Evolutionary conservation across 202 grass and related monocot species (phyloP), one percentile per base, ranked within the genome.

Genomic region (Alloteropsis angusta): DNA sequence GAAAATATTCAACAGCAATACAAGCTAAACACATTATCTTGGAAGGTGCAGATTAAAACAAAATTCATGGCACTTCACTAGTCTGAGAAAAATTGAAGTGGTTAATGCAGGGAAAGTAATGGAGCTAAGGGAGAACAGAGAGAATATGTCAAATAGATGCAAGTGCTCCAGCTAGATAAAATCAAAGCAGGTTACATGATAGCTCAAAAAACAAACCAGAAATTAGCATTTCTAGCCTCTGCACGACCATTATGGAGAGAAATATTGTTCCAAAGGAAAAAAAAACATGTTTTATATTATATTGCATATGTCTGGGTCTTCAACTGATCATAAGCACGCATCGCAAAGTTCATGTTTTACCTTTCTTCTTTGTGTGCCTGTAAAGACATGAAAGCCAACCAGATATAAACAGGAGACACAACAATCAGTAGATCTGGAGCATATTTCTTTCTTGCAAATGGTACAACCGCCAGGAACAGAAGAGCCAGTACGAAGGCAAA

Each of bases 351-450:
- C 2, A 71, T 83, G 38, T 25, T 25, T 80, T 87, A 91, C 96
- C 92, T 91, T 89, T 99, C 96, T 93, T 99, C 96, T 91, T 95
- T 99, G 76, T 99, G 96, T 79, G 92, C 75, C 80, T 95, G 96
- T 73, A 99, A 81, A 58, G 96, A 91, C 96, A 99, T 95, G 82
- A 95, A 99, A 61, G 86, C 87, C 83, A 99, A 85, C 96, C 96
- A 99, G 76, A 99, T 95, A 63, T 99, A 95, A 42, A 99, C 34
- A 59, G 92, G 92, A 43, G 92, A 99, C 63, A 95, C 57, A 65
- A 99, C 84, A 50, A 95, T 95, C n/a, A 90, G 46, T 55, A 99
- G 85, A 86, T 95, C 92, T 63, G 88, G 89, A 11, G 80, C 88
- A 82, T 87, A 93, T 79, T 93, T 99, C 87, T 88, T 95, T 80